These are phyloP conservation scores for Populus hybrid DNA, from an alignment of 441 rosid species.

Conservation along the genomic window DNA sequence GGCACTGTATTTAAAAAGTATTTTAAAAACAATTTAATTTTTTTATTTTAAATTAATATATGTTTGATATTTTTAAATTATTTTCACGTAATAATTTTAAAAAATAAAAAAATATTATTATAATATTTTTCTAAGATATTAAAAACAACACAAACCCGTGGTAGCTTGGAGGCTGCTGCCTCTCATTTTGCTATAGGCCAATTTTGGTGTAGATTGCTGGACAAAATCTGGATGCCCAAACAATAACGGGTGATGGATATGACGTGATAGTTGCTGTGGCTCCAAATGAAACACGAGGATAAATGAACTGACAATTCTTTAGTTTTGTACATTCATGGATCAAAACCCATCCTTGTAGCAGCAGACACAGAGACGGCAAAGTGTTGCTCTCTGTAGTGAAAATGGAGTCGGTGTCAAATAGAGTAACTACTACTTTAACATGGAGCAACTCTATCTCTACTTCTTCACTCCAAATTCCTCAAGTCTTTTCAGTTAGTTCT, in stretches of 20 bases:
- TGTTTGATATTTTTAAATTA: too few species aligned
- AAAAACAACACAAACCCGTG: too few species aligned
- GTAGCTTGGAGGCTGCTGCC: neutral
- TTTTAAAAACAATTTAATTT: too few species aligned
- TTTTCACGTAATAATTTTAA: too few species aligned
- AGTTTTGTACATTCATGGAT: neutral
- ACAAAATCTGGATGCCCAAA: neutral
- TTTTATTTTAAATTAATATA: too few species aligned
- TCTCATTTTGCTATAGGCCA: too few species aligned
- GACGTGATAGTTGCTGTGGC: conserved; percentile 34
- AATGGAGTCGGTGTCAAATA: conserved; percentile 46
- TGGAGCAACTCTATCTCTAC: conserved; percentile 54
- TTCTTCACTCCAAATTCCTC: conserved; percentile 37
- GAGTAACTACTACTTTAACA: conserved; percentile 48
- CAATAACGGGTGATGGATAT: conserved; percentile 24
- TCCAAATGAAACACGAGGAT: conserved; percentile 39
- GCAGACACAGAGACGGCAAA: neutral
- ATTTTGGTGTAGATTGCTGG: neutral
- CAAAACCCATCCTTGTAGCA: neutral
- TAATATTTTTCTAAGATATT: too few species aligned
- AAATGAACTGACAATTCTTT: neutral
- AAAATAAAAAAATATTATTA: too few species aligned
- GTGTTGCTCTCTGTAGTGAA: neutral
- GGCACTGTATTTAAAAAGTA: too few species aligned
- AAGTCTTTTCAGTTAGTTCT: conserved; percentile 35